phyloP scores from a whole-genome alignment of 352 stramenopile genomes.

The Pythium brachiatum region DNA sequence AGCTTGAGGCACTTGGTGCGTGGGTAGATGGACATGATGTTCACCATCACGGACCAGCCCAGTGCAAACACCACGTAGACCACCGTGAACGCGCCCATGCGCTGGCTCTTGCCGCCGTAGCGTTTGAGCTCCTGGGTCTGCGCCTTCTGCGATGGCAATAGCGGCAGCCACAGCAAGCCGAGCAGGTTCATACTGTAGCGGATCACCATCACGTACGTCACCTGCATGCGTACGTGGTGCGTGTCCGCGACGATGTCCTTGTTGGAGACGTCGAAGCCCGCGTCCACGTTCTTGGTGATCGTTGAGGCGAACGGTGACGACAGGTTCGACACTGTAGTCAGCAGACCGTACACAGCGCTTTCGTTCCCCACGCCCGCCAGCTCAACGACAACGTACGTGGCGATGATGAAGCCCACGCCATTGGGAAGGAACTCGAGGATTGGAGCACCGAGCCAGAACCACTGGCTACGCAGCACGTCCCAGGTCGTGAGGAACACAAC shows the following conservation, averaged over 20 bases:
- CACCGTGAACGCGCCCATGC: not conserved
- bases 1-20: not conserved
- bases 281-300: slow-evolving; percentile 3
- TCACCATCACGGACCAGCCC: slow-evolving; percentile 2
- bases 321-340: not conserved
- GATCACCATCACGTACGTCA: slow-evolving; percentile 2
- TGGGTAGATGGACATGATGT: slow-evolving; percentile 1
- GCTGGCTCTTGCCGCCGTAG: not conserved
- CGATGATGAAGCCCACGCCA: slow-evolving; percentile 1
- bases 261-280: not conserved
- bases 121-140: slow-evolving; percentile 2
- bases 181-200: not conserved
- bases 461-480: not conserved
- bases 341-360: slow-evolving; percentile 1
- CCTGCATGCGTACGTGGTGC: not conserved
- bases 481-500: not conserved
- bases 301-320: not conserved
- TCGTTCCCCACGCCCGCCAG: not conserved
- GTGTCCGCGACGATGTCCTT: not conserved
- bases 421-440: slow-evolving; percentile 5
- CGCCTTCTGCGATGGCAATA: not conserved
- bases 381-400: slow-evolving; percentile 1
- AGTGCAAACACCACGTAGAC: not conserved
- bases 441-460: not conserved
- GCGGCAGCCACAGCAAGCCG: not conserved